Percentiles rank a stretch among this genome's conserved stretches.
phyloP scores from a whole-genome alignment of 768 basidiomycete species.

The Boletus subcaerulescens region DNA sequence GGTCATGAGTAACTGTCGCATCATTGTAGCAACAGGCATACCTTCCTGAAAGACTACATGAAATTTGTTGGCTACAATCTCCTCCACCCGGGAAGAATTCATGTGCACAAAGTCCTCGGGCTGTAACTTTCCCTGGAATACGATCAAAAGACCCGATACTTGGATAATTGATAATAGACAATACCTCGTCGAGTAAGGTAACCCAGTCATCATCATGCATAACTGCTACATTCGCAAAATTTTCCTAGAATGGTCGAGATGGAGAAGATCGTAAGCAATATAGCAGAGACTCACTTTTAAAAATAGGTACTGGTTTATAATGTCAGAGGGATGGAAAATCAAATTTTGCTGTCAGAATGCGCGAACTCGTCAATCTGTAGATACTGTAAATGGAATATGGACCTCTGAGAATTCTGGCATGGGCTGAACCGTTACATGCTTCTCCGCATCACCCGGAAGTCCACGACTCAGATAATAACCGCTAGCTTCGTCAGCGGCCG shows the following conservation, averaged over 20 bases:
- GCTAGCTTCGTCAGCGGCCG: background rate
- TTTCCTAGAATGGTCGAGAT: background rate
- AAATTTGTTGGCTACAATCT: background rate
- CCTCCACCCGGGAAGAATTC: background rate
- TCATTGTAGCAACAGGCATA: background rate
- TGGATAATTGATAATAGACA: too few relatives aligned
- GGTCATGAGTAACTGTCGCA: background rate
- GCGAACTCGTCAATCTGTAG: too few relatives aligned
- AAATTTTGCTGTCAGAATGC: background rate
- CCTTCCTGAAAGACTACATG: background rate
- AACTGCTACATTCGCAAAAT: background rate
- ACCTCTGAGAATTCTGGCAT: background rate
- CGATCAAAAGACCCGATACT: background rate
- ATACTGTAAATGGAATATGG: background rate
- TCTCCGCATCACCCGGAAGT: background rate
- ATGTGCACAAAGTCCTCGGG: background rate
- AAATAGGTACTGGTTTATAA: constrained; percentile 8
- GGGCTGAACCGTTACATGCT: background rate
- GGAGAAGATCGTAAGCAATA: background rate
- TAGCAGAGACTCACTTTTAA: background rate
- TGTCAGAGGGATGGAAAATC: constrained; percentile 13
- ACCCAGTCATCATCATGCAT: constrained; percentile 11
- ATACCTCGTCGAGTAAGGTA: background rate
- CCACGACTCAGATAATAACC: background rate
- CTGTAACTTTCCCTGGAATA: background rate